phyloP scores from a whole-genome alignment of 768 basidiomycete genomes.

The Crucibulum laeve region DNA sequence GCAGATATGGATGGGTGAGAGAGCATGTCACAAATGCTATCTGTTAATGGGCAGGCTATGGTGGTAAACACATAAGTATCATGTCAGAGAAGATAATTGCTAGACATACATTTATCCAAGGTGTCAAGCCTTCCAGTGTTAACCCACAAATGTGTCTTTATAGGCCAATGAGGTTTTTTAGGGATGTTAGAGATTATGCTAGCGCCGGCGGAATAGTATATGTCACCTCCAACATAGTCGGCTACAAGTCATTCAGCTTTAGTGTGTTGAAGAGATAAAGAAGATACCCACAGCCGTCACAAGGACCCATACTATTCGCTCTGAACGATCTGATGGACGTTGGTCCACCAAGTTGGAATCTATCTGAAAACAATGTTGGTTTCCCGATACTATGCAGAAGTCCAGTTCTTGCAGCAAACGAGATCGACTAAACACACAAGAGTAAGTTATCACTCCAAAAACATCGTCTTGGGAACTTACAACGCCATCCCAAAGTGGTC shows the following conservation, averaged over 20 bases:
- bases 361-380: conserved; percentile 67
- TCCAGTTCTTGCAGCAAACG: conserved; percentile 70
- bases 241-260: conserved; percentile 30
- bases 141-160: conserved; percentile 76
- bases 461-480: too few species aligned
- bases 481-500: conserved; percentile 51
- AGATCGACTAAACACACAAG: conserved; percentile 60
- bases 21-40: conserved; percentile 37
- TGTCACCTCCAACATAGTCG: conserved; percentile 80
- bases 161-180: conserved; percentile 72
- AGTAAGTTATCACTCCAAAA: too few species aligned
- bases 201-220: conserved; percentile 74
- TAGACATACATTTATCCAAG: conserved; percentile 49
- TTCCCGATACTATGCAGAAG: conserved; percentile 58
- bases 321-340: conserved; percentile 77
- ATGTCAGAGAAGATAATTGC: background rate
- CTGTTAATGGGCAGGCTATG: conserved; percentile 30
- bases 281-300: conserved; percentile 56
- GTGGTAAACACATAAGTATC: conserved; percentile 3
- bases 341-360: conserved; percentile 92
- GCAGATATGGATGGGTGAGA: conserved; percentile 68
- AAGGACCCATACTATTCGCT: conserved; percentile 72
- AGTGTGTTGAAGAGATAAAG: background rate
- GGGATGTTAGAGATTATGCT: conserved; percentile 77
- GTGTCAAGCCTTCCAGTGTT: conserved; percentile 76